phyloP scores from a whole-genome alignment of 2,329 filamentous ascomycete genomes.

The Ophiostoma perfectum region DNA sequence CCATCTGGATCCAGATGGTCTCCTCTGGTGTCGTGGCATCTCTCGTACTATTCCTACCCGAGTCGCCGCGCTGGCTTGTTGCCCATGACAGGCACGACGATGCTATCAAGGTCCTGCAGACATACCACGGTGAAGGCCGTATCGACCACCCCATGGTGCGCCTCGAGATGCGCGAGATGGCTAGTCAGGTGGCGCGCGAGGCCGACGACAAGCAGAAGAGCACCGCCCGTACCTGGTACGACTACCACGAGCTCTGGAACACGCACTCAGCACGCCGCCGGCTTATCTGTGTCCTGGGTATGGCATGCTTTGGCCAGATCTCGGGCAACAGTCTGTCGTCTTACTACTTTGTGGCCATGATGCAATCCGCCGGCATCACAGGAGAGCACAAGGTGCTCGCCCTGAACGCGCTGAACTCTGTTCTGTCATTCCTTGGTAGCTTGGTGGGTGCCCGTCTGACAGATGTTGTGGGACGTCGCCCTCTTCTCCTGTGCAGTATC shows the following conservation, averaged over 20 bases:
- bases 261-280: constrained; percentile 37
- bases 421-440: constrained; percentile 47
- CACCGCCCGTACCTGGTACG: constrained; percentile 39
- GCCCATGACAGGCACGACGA: constrained; percentile 34
- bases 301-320: constrained; percentile 37
- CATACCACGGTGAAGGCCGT: constrained; percentile 49
- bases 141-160: constrained; percentile 33
- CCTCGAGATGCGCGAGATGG: constrained; percentile 28
- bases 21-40: constrained; percentile 31
- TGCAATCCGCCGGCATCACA: constrained; percentile 48
- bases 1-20: constrained; percentile 30
- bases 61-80: constrained; percentile 44
- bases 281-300: constrained; percentile 38
- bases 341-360: constrained; percentile 52
- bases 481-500: constrained; percentile 45
- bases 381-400: constrained; percentile 43
- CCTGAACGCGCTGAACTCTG: constrained; percentile 49
- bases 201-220: constrained; percentile 33
- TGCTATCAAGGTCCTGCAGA: constrained; percentile 35
- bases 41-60: constrained; percentile 36
- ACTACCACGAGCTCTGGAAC: constrained; percentile 42
- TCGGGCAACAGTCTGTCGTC: constrained; percentile 45
- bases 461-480: constrained; percentile 53
- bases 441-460: constrained; percentile 51
- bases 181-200: constrained; percentile 35